phyloP scores from a whole-genome alignment of 1,284 basidiomycete species.

The Sanghuangporus baumii region DNA sequence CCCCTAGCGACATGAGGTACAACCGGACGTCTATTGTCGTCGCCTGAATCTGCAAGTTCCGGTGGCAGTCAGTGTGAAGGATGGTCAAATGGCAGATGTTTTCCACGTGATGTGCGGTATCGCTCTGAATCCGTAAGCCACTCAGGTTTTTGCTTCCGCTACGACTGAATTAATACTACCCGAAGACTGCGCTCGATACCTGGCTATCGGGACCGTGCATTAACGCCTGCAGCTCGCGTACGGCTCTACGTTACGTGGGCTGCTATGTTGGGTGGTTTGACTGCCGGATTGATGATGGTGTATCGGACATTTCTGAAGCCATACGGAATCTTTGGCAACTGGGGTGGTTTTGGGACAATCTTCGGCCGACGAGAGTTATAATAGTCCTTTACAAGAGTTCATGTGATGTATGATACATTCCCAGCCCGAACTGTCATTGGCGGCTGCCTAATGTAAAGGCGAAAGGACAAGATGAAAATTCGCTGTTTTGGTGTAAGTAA shows the following conservation, averaged over 20 bases:
- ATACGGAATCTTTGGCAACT: conserved; percentile 46
- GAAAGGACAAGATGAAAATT: not conserved
- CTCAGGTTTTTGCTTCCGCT: conserved; percentile 18
- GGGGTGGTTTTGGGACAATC: conserved; percentile 52
- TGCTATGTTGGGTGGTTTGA: conserved; percentile 62
- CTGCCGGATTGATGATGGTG: conserved; percentile 62
- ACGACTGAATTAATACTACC: conserved; percentile 5
- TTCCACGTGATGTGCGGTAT: conserved; percentile 82
- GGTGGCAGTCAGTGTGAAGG: conserved; percentile 85
- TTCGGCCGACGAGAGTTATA: conserved; percentile 38
- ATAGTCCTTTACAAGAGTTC: not conserved
- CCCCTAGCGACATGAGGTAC: conserved; percentile 89
- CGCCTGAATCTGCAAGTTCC: conserved; percentile 82
- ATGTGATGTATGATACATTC: conserved; percentile 4
- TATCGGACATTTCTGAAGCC: conserved; percentile 62
- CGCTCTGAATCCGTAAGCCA: conserved; percentile 78
- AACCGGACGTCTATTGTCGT: conserved; percentile 95
- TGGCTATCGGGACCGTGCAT: conserved; percentile 68
- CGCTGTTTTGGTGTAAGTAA: not conserved
- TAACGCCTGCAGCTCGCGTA: conserved; percentile 60
- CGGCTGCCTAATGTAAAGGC: not conserved
- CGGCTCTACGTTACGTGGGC: conserved; percentile 65
- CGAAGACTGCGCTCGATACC: conserved; percentile 63
- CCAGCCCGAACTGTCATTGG: not conserved
- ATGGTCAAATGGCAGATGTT: conserved; percentile 82